Conservation (phyloP, 371 early-diverging fungal genomes). For the Circinella minor region DNA sequence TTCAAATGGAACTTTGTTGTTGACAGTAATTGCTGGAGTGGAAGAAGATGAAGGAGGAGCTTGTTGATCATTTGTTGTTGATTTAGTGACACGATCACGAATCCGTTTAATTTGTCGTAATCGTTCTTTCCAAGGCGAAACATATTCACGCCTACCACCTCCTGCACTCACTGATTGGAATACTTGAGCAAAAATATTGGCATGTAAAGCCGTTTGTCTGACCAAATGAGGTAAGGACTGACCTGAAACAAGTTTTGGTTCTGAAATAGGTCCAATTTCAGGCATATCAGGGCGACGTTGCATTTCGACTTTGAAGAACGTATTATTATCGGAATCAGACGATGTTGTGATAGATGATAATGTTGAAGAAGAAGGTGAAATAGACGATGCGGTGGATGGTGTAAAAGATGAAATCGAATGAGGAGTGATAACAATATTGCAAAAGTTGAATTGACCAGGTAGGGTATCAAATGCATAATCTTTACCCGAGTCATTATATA, state of each 20-base stretch:
- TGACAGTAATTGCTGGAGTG: slow-evolving; percentile 16
- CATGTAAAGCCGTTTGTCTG: slow-evolving; percentile 85
- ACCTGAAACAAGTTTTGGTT: slow-evolving; percentile 84
- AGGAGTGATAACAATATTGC: slow-evolving; percentile 87
- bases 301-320: slow-evolving; percentile 69
- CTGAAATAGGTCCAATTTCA: slow-evolving; percentile 79
- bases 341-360: slow-evolving; percentile 2
- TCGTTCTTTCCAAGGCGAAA: slow-evolving; percentile 86
- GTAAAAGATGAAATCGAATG: slow-evolving; percentile 45
- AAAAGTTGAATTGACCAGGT: slow-evolving; percentile 93
- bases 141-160: slow-evolving; percentile 64
- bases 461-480: slow-evolving; percentile 89
- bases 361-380: slow-evolving; percentile 21
- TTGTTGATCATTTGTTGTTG: slow-evolving; percentile 11
- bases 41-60: slow-evolving; percentile 12
- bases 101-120: slow-evolving; percentile 86
- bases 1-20: slow-evolving; percentile 46
- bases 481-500: slow-evolving; percentile 89
- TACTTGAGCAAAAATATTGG: slow-evolving; percentile 90
- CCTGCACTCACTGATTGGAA: slow-evolving; percentile 55
- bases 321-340: slow-evolving; percentile 35
- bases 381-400: too few relatives aligned
- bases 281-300: slow-evolving; percentile 84
- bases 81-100: slow-evolving; percentile 43
- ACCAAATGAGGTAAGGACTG: slow-evolving; percentile 80